These are phyloP conservation scores for Cyclotella sp. DNA, from an alignment of 108 stramenopile species.

Conservation along the genomic window DNA sequence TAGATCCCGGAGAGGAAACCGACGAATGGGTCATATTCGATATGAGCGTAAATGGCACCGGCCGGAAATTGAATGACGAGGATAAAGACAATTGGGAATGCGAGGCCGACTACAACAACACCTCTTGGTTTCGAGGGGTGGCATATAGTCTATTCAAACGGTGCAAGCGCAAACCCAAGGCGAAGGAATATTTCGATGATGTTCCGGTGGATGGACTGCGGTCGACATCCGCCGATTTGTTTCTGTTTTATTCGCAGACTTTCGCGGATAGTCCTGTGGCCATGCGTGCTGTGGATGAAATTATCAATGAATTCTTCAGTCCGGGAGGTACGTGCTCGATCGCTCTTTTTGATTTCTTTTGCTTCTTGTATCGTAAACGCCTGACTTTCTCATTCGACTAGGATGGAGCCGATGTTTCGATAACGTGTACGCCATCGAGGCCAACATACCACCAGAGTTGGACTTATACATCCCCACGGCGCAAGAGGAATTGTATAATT, in stretches of 20 bases:
- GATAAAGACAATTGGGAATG: constrained; percentile 45
- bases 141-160: constrained; percentile 20
- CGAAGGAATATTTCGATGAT: constrained; percentile 32
- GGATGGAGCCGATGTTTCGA: constrained; percentile 50
- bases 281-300: constrained; percentile 30
- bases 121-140: constrained; percentile 26
- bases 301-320: constrained; percentile 40
- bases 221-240: constrained; percentile 36
- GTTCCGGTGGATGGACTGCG: constrained; percentile 29
- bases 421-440: constrained; percentile 42
- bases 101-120: constrained; percentile 14
- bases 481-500: constrained; percentile 44
- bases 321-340: constrained; percentile 21
- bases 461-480: constrained; percentile 41
- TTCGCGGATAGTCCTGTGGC: constrained; percentile 33
- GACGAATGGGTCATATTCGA: constrained; percentile 53
- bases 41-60: constrained; percentile 38
- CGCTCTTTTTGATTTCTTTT: neutral
- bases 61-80: constrained; percentile 17
- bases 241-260: constrained; percentile 43
- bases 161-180: constrained; percentile 24
- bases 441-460: constrained; percentile 21
- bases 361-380: neutral
- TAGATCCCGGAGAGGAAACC: constrained; percentile 20
- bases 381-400: constrained; percentile 23